These are phyloP conservation scores for Cyberlindnera misumaiensis DNA, from an alignment of 805 yeast genomes.

Conservation along the genomic window DNA sequence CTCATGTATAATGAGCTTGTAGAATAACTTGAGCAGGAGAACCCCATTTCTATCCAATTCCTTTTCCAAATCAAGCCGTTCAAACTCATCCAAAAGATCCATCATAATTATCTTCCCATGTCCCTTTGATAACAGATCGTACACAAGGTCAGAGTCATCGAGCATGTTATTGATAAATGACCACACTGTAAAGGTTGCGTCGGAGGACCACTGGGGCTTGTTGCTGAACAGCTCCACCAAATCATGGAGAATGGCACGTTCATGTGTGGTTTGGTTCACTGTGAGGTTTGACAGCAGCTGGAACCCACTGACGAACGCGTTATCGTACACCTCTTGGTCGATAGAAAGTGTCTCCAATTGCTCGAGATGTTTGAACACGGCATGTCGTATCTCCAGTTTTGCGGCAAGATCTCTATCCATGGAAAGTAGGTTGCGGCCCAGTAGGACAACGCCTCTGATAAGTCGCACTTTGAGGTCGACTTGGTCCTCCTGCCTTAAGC, in stretches of 20 bases:
- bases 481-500: not conserved
- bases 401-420: slow-evolving; percentile 26
- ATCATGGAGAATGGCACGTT: slow-evolving; percentile 5
- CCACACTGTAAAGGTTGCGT: slow-evolving; percentile 7
- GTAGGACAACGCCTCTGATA: slow-evolving; percentile 40
- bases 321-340: not conserved
- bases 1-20: slow-evolving; percentile 27
- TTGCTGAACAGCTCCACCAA: slow-evolving; percentile 5
- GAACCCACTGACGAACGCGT: slow-evolving; percentile 5
- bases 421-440: slow-evolving; percentile 41
- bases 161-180: slow-evolving; percentile 12
- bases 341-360: not conserved
- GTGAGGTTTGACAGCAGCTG: slow-evolving; percentile 17
- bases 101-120: slow-evolving; percentile 12
- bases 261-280: slow-evolving; percentile 6
- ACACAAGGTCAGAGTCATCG: slow-evolving; percentile 11
- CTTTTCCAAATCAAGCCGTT: slow-evolving; percentile 9
- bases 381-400: slow-evolving; percentile 7
- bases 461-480: slow-evolving; percentile 25
- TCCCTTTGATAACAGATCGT: slow-evolving; percentile 16
- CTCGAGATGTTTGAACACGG: slow-evolving; percentile 1
- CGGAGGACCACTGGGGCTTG: slow-evolving; percentile 2
- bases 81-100: slow-evolving; percentile 12
- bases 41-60: slow-evolving; percentile 17
- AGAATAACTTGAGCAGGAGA: slow-evolving; percentile 23